phyloP scores from a whole-genome alignment of 2,329 filamentous ascomycete genomes.

The Diaporthe capsici region DNA sequence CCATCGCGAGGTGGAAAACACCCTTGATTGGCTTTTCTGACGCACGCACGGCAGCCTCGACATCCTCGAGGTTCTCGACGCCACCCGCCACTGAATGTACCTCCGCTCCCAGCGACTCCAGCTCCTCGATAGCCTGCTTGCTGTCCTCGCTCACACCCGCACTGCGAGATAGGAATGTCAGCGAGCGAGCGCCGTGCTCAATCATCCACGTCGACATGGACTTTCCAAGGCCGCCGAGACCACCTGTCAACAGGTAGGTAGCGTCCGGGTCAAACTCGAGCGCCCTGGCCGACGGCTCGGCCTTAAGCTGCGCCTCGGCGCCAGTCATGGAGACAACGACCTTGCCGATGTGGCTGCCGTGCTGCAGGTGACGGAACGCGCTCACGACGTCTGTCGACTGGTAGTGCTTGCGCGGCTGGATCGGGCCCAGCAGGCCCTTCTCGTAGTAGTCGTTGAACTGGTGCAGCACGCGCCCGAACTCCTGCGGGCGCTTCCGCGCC shows the following conservation, averaged over 20 bases:
- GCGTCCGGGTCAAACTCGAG: background rate
- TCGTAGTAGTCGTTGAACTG: background rate
- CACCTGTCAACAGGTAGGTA: conserved; percentile 34
- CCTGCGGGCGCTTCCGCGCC: background rate
- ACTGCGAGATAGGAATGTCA: conserved; percentile 28
- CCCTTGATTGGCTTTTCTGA: conserved; percentile 6
- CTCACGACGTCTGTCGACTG: conserved; percentile 42
- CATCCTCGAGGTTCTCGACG: background rate
- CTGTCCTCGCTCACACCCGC: background rate
- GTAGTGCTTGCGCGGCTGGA: conserved; percentile 45
- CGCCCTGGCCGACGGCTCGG: background rate
- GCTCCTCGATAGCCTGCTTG: conserved; percentile 4
- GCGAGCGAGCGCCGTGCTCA: background rate
- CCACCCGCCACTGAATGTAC: background rate
- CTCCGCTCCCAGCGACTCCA: background rate
- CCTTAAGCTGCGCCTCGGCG: conserved; percentile 22
- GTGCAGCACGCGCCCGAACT: background rate
- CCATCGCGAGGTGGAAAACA: conserved; percentile 31
- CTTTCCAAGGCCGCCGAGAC: conserved; percentile 27
- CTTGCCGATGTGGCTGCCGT: conserved; percentile 59
- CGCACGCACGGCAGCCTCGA: background rate
- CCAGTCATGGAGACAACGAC: conserved; percentile 50
- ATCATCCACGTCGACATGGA: conserved; percentile 34
- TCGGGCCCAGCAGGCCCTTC: conserved; percentile 40
- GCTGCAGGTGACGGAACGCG: conserved; percentile 56